A percentile compares a stretch with the other conserved stretches of the same genome.
Evolutionary conservation across 2,329 filamentous ascomycete species (phyloP).

Genomic region (Pseudocercospora vitis): DNA sequence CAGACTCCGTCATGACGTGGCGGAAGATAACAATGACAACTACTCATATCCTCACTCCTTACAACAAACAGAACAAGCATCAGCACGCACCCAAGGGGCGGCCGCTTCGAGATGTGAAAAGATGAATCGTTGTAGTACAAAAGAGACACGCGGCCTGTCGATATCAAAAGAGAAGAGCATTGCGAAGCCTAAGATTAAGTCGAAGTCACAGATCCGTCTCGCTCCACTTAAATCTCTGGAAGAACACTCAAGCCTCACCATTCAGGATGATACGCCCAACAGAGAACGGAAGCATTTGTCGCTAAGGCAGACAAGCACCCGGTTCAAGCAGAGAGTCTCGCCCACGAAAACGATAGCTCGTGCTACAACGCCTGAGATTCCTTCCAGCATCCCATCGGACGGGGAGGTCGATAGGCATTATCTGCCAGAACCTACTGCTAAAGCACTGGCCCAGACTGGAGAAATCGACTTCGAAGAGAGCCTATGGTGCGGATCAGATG

Average conservation of each 20-base stretch:
- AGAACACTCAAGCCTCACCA: slow-evolving; percentile 9
- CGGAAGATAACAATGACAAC: not conserved
- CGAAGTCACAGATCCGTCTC: slow-evolving; percentile 21
- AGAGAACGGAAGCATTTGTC: slow-evolving; percentile 11
- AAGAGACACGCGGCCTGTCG: not conserved
- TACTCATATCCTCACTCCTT: too few relatives aligned
- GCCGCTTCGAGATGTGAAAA: too few relatives aligned
- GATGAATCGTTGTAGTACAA: not conserved
- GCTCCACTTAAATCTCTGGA: slow-evolving; percentile 21
- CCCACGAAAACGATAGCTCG: slow-evolving; percentile 6
- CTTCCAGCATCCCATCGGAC: slow-evolving; percentile 1
- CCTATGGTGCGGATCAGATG: slow-evolving; percentile 36
- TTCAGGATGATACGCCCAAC: slow-evolving; percentile 14
- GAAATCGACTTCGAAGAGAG: slow-evolving; percentile 38
- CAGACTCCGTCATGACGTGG: not conserved
- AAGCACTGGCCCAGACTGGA: slow-evolving; percentile 16
- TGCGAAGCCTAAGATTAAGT: not conserved
- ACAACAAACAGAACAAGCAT: too few relatives aligned
- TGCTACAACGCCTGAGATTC: not conserved
- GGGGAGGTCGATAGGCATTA: not conserved
- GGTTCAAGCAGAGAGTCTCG: slow-evolving; percentile 6
- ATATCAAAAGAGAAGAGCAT: not conserved
- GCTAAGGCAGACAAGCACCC: slow-evolving; percentile 1
- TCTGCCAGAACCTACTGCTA: not conserved
- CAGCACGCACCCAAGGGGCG: too few relatives aligned